Conservation (phyloP, 345 rosid genomes). For the Heritiera fomes region DNA sequence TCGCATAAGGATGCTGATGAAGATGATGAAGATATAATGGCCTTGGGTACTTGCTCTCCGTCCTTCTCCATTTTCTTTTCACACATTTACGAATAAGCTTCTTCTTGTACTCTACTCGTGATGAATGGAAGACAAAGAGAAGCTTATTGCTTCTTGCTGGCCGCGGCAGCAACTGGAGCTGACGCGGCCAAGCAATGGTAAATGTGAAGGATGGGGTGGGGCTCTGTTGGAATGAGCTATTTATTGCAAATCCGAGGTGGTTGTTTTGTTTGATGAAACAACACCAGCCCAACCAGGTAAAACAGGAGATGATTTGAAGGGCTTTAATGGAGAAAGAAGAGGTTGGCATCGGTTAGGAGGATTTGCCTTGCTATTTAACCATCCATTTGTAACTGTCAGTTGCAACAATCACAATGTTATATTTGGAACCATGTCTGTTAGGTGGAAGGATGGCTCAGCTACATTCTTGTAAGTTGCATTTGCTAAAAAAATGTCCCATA, state of each 20-base stretch:
- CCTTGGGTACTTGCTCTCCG: constrained; percentile 18
- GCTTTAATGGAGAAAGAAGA: constrained; percentile 35
- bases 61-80: constrained; percentile 26
- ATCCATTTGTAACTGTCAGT: constrained; percentile 23
- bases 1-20: constrained; percentile 30
- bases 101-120: neutral
- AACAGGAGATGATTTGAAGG: constrained; percentile 21
- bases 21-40: constrained; percentile 1
- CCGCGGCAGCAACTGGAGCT: constrained; percentile 33
- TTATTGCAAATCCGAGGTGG: neutral
- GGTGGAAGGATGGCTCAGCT: neutral
- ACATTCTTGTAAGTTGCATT: neutral
- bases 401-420: neutral
- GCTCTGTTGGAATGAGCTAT: neutral
- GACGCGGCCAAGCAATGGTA: constrained; percentile 41
- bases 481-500: neutral
- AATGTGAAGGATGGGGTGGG: constrained; percentile 19
- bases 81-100: neutral
- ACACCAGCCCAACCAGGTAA: constrained; percentile 40
- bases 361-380: constrained; percentile 6
- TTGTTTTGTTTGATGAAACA: constrained; percentile 10
- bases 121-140: neutral
- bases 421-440: neutral
- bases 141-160: constrained; percentile 13
- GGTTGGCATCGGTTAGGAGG: constrained; percentile 7